A percentile compares a stretch with the other conserved stretches of the same genome.
Evolutionary conservation across 768 basidiomycete species (phyloP).

Genomic region (Tylopilus subfusipes): DNA sequence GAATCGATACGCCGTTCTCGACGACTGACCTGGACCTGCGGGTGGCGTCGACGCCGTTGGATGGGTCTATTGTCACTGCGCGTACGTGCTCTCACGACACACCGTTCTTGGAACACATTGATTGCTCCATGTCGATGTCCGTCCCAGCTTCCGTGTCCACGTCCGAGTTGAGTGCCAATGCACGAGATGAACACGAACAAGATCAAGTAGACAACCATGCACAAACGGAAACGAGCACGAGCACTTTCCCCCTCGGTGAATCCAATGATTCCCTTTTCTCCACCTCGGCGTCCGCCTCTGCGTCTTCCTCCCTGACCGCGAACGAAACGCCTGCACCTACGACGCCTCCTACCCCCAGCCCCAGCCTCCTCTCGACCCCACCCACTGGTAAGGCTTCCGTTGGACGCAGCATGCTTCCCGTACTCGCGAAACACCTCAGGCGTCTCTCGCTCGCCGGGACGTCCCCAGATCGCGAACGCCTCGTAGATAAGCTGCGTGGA

Average conservation of each 20-base stretch:
- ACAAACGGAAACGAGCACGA: neutral
- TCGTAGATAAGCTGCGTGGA: slow-evolving; percentile 24
- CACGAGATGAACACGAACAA: neutral
- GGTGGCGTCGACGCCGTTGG: slow-evolving; percentile 11
- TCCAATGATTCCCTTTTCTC: slow-evolving; percentile 31
- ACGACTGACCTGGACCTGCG: slow-evolving; percentile 5
- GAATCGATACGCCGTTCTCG: slow-evolving; percentile 7
- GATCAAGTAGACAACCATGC: neutral
- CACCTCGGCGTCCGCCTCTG: slow-evolving; percentile 17
- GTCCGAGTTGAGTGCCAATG: slow-evolving; percentile 7
- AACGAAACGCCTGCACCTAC: slow-evolving; percentile 21
- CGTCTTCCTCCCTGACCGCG: slow-evolving; percentile 19
- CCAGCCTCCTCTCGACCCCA: slow-evolving; percentile 5
- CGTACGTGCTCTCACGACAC: slow-evolving; percentile 2
- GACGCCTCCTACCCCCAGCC: slow-evolving; percentile 27
- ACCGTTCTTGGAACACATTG: slow-evolving; percentile 25
- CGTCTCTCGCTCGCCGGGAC: slow-evolving; percentile 20
- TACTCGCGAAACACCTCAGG: slow-evolving; percentile 24
- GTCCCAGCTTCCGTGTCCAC: slow-evolving; percentile 6
- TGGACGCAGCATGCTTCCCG: slow-evolving; percentile 29
- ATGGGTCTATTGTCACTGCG: neutral
- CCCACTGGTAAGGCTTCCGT: slow-evolving; percentile 9
- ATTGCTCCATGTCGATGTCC: slow-evolving; percentile 12
- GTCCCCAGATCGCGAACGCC: slow-evolving; percentile 22
- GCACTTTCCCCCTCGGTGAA: slow-evolving; percentile 18